Evolutionary conservation across 768 basidiomycete genomes (phyloP).

Genomic region (Symmetrospora coprosmae): DNA sequence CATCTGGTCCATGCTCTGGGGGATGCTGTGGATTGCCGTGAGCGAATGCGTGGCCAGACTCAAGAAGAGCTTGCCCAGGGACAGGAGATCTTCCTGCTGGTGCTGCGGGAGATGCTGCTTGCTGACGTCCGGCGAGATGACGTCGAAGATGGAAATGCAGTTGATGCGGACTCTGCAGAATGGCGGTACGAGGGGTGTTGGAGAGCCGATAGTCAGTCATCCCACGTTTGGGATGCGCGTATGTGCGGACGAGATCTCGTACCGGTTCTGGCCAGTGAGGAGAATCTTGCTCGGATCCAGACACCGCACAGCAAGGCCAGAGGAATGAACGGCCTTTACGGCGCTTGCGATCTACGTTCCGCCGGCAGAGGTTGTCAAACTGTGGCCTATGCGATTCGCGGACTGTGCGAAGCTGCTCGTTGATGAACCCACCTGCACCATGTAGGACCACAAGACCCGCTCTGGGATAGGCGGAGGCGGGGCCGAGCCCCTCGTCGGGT

Average conservation of each 20-base stretch:
- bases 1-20: constrained; percentile 53
- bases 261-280: constrained; percentile 80
- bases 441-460: constrained; percentile 76
- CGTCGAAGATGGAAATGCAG: constrained; percentile 74
- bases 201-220: too few species aligned
- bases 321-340: constrained; percentile 69
- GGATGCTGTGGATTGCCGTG: constrained; percentile 51
- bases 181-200: background rate
- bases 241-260: constrained; percentile 14
- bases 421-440: constrained; percentile 49
- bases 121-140: constrained; percentile 59
- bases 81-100: constrained; percentile 69
- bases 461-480: constrained; percentile 52
- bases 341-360: constrained; percentile 52
- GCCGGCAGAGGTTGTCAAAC: background rate
- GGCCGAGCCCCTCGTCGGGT: constrained; percentile 20
- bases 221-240: too few species aligned
- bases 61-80: constrained; percentile 73
- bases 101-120: constrained; percentile 33
- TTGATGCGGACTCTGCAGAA: constrained; percentile 58
- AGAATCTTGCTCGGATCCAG: constrained; percentile 77
- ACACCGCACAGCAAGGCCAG: constrained; percentile 62
- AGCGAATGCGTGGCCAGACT: constrained; percentile 59
- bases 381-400: too few species aligned
- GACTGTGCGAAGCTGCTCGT: too few species aligned